Percentiles rank a stretch among this genome's conserved stretches.
These are phyloP conservation scores for Clohesyomyces aquaticus DNA, from an alignment of 495 filamentous ascomycete species.

Conservation along the genomic window DNA sequence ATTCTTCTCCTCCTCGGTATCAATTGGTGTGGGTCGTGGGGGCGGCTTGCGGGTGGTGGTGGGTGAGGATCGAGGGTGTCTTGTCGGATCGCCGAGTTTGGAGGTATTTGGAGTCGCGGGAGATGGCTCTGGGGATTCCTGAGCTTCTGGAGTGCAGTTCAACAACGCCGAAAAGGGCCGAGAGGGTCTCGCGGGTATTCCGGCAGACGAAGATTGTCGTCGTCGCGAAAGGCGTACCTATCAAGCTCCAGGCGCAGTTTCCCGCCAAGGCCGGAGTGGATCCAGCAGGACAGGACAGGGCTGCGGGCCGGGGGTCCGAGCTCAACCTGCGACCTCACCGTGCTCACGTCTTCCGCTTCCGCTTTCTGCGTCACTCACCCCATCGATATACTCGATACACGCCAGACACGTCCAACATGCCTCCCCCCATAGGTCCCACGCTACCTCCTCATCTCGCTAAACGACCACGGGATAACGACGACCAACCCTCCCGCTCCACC, in stretches of 20 bases:
- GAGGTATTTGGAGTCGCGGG: background rate
- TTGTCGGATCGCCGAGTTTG: conserved; percentile 18
- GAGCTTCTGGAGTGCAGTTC: background rate
- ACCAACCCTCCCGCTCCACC: conserved; percentile 31
- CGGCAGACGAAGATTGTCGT: background rate
- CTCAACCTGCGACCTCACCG: no score
- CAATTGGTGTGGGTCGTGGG: conserved; percentile 17
- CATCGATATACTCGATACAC: no score
- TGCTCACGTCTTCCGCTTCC: no score
- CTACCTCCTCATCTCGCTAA: conserved; percentile 51
- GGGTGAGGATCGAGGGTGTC: conserved; percentile 14
- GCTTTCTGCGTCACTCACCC: background rate
- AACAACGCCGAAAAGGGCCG: background rate
- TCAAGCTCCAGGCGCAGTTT: background rate
- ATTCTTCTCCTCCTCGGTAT: conserved; percentile 7
- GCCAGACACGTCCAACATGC: conserved; percentile 41
- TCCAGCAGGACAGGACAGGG: background rate
- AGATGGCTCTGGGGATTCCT: background rate
- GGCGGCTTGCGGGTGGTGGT: conserved; percentile 8
- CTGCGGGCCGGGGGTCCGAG: no score
- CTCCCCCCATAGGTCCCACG: conserved; percentile 48
- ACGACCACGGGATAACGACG: conserved; percentile 46
- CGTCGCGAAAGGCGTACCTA: background rate
- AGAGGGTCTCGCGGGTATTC: background rate
- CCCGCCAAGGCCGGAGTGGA: background rate